Evolutionary conservation across 495 filamentous ascomycete species (phyloP).

Genomic region (Penicillium roqueforti): DNA sequence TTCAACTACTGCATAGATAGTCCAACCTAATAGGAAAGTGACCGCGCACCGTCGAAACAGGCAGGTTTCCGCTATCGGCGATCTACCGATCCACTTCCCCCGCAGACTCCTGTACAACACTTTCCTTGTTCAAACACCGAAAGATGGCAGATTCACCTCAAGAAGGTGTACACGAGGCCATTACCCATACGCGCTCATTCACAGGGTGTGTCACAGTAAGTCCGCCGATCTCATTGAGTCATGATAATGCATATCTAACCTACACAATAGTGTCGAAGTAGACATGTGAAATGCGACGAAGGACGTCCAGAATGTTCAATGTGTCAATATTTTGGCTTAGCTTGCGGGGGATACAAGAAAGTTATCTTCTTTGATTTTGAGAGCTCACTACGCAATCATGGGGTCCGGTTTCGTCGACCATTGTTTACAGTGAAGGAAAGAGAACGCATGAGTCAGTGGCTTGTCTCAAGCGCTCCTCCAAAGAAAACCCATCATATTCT

Average conservation of each 20-base stretch:
- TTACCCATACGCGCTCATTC: conserved; percentile 14
- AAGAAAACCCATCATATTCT: conserved; percentile 12
- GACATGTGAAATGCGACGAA: conserved; percentile 29
- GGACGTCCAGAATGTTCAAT: conserved; percentile 23
- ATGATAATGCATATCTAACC: neutral
- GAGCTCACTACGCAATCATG: conserved; percentile 7
- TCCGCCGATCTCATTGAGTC: neutral
- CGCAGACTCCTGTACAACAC: neutral
- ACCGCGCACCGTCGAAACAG: conserved; percentile 9
- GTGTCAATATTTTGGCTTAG: conserved; percentile 14
- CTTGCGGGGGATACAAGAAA: conserved; percentile 24
- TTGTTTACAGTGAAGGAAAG: conserved; percentile 23
- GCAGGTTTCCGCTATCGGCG: conserved; percentile 19
- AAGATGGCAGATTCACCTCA: neutral
- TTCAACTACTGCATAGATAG: neutral
- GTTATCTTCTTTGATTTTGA: conserved; percentile 23
- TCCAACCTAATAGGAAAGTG: conserved; percentile 1
- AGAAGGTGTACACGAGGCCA: conserved; percentile 3
- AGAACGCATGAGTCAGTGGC: conserved; percentile 22
- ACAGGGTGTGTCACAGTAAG: conserved; percentile 20
- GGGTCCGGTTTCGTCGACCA: conserved; percentile 25
- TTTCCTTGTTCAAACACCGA: neutral
- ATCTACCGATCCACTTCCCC: conserved; percentile 7
- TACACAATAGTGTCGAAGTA: conserved; percentile 19
- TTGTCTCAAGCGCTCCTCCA: conserved; percentile 14